These are phyloP conservation scores for Teunomyces stri DNA, from an alignment of 805 yeast species.

Conservation along the genomic window DNA sequence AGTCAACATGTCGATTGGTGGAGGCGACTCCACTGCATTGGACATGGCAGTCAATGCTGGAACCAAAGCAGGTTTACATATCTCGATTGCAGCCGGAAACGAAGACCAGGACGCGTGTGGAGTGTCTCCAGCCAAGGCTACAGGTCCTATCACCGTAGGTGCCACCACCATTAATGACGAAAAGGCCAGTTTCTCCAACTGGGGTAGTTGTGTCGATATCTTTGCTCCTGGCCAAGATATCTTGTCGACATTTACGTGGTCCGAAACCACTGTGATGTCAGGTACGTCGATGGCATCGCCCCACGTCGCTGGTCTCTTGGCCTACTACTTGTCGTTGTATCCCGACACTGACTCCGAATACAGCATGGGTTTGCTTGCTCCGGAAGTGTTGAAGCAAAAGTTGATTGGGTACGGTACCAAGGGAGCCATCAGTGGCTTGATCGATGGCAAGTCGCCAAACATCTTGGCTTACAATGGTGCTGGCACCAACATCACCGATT, in stretches of 20 bases:
- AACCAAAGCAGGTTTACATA: conserved; percentile 80
- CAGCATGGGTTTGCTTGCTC: conserved; percentile 56
- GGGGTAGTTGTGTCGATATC: conserved; percentile 92
- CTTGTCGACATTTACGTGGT: conserved; percentile 79
- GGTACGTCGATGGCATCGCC: conserved; percentile 99
- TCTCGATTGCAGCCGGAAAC: conserved; percentile 97
- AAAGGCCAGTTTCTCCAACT: conserved; percentile 94
- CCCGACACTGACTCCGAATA: conserved; percentile 70
- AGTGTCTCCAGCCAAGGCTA: conserved; percentile 87
- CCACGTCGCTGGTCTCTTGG: conserved; percentile 86
- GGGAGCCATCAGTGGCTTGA: conserved; percentile 57
- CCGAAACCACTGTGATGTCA: conserved; percentile 75
- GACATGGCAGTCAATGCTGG: conserved; percentile 90
- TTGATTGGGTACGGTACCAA: conserved; percentile 67
- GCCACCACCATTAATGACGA: conserved; percentile 86
- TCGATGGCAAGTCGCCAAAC: conserved; percentile 70
- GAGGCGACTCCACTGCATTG: conserved; percentile 84
- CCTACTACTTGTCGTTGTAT: conserved; percentile 84
- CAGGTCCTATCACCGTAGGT: conserved; percentile 86
- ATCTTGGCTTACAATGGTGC: conserved; percentile 78
- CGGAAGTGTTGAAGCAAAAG: conserved; percentile 74
- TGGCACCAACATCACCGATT: conserved; percentile 64
- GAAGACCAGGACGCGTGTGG: conserved; percentile 91
- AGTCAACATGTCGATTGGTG: conserved; percentile 93
- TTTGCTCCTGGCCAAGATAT: conserved; percentile 96